These are phyloP conservation scores for Intubia oerlemansii DNA, from an alignment of 2,329 filamentous ascomycete genomes.

Conservation along the genomic window DNA sequence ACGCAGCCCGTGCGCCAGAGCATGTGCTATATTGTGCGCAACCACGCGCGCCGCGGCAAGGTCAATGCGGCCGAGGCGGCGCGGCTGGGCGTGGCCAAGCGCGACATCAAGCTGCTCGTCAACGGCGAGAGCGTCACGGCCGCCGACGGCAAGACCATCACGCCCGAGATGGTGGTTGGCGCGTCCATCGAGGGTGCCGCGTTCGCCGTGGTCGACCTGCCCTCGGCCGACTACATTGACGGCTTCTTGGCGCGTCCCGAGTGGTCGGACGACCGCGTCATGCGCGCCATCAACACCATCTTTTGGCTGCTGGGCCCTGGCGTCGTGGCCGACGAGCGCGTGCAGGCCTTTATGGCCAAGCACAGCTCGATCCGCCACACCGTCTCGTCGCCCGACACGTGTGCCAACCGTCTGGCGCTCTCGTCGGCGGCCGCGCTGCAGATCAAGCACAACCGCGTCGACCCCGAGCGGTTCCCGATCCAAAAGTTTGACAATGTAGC, in stretches of 20 bases:
- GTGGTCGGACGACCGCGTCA: constrained; percentile 43
- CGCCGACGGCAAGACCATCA: constrained; percentile 46
- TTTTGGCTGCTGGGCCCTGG: constrained; percentile 66
- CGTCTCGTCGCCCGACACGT: constrained; percentile 53
- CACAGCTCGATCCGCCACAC: constrained; percentile 46
- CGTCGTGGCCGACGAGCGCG: constrained; percentile 36
- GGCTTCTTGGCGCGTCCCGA: constrained; percentile 49
- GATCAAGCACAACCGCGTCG: constrained; percentile 49
- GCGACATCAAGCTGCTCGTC: constrained; percentile 37
- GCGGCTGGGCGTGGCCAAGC: constrained; percentile 37
- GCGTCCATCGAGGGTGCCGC: constrained; percentile 45
- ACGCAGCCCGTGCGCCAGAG: constrained; percentile 45
- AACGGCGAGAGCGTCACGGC: constrained; percentile 40
- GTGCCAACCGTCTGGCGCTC: constrained; percentile 54
- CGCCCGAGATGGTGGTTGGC: constrained; percentile 70
- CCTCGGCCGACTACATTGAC: constrained; percentile 47
- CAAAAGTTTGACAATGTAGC: constrained; percentile 39
- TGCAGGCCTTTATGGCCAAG: constrained; percentile 49
- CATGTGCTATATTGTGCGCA: constrained; percentile 72
- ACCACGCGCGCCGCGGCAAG: constrained; percentile 55
- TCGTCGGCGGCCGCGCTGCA: constrained; percentile 44
- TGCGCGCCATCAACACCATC: constrained; percentile 43
- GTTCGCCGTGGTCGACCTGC: constrained; percentile 63
- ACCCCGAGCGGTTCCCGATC: constrained; percentile 49
- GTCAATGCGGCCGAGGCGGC: constrained; percentile 49